These are phyloP conservation scores for Blastocystis sp. DNA, from an alignment of 352 stramenopile species.

Conservation along the genomic window DNA sequence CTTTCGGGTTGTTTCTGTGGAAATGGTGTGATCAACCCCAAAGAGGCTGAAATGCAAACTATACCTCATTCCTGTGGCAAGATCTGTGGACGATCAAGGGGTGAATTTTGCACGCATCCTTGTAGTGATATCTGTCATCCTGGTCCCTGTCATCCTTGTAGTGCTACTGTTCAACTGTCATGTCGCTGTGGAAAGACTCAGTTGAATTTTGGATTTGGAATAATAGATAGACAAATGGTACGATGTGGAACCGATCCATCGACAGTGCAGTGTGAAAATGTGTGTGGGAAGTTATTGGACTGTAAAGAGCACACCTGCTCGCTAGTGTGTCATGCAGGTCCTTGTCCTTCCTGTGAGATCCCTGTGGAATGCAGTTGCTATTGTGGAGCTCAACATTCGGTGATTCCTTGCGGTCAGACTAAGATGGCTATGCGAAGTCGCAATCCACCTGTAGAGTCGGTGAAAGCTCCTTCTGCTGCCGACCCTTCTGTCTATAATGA, in stretches of 20 bases:
- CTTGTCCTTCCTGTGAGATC: slow-evolving; percentile 20
- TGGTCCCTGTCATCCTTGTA: slow-evolving; percentile 60
- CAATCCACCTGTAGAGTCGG: not conserved
- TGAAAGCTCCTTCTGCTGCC: not conserved
- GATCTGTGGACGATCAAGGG: slow-evolving; percentile 44
- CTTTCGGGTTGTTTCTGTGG: slow-evolving; percentile 60
- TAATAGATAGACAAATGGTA: slow-evolving; percentile 30
- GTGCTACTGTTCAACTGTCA: slow-evolving; percentile 9
- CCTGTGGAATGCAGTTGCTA: slow-evolving; percentile 59
- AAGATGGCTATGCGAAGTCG: slow-evolving; percentile 45
- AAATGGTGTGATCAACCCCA: slow-evolving; percentile 3
- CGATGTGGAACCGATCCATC: slow-evolving; percentile 36
- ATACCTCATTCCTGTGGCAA: slow-evolving; percentile 60
- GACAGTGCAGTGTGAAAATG: slow-evolving; percentile 37
- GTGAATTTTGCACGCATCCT: slow-evolving; percentile 34
- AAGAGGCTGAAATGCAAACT: not conserved
- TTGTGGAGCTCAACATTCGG: slow-evolving; percentile 46
- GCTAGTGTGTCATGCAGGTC: slow-evolving; percentile 38
- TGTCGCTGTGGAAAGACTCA: slow-evolving; percentile 58
- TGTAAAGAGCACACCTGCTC: slow-evolving; percentile 57
- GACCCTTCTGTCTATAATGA: slow-evolving; percentile 15
- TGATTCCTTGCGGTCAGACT: slow-evolving; percentile 57
- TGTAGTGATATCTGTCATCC: slow-evolving; percentile 56
- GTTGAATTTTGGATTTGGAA: not conserved
- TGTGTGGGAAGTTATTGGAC: slow-evolving; percentile 57